A percentile compares a stretch with the other conserved stretches of the same genome.
These are phyloP conservation scores for Huntiella moniliformis DNA, from an alignment of 2,329 filamentous ascomycete genomes.

Conservation along the genomic window DNA sequence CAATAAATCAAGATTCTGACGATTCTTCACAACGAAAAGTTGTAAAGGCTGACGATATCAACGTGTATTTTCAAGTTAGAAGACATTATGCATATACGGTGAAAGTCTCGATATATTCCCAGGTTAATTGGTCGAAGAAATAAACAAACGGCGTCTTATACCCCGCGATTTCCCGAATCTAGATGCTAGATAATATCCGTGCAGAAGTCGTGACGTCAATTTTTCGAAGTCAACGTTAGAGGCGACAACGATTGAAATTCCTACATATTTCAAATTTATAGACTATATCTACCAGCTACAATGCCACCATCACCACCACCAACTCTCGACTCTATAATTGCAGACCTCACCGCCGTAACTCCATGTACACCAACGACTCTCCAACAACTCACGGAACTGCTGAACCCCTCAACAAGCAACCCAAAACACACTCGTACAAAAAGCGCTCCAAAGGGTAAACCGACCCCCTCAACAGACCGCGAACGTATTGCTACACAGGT, in stretches of 20 bases:
- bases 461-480: conserved; percentile 31
- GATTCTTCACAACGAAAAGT: too few relatives aligned
- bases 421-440: conserved; percentile 10
- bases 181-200: neutral
- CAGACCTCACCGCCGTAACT: conserved; percentile 7
- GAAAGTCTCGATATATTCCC: too few relatives aligned
- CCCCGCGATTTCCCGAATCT: neutral
- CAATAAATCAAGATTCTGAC: neutral
- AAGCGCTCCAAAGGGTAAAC: conserved; percentile 16
- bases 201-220: neutral
- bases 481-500: conserved; percentile 53
- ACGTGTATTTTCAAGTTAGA: too few relatives aligned
- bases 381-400: conserved; percentile 9
- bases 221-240: neutral
- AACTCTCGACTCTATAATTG: conserved; percentile 9
- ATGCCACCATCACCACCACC: neutral
- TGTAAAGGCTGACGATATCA: too few relatives aligned
- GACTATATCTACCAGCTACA: neutral
- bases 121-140: too few relatives aligned
- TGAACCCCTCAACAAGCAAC: conserved; percentile 1
- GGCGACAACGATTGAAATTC: neutral
- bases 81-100: too few relatives aligned
- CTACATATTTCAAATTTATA: neutral
- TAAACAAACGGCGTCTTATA: neutral
- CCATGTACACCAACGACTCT: conserved; percentile 9